phyloP scores from a whole-genome alignment of 306 rosid genomes.

The Fragaria nilgerrensis region DNA sequence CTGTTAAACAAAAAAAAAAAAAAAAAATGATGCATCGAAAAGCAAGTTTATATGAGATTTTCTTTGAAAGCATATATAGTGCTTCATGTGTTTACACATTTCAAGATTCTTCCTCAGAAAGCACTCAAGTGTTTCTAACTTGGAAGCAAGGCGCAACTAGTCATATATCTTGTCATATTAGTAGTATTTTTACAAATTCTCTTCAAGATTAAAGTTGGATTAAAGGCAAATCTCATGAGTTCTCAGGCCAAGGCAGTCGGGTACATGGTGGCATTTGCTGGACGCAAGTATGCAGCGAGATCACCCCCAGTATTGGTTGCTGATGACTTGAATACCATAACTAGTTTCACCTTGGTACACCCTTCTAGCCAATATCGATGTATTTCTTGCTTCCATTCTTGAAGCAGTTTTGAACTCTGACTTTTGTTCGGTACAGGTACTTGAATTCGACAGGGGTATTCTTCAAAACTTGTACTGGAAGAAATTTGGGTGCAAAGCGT shows the following conservation, averaged over 20 bases:
- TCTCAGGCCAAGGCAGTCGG: constrained; percentile 45
- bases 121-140: neutral
- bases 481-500: constrained; percentile 65
- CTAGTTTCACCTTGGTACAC: constrained; percentile 81
- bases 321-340: constrained; percentile 53
- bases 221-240: neutral
- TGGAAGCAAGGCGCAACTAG: neutral
- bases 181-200: neutral
- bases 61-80: neutral
- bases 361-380: neutral
- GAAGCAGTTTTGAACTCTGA: neutral
- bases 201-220: too few species aligned
- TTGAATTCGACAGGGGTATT: constrained; percentile 70
- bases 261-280: constrained; percentile 92
- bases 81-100: neutral
- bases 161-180: neutral
- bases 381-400: neutral
- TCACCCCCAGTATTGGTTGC: constrained; percentile 64
- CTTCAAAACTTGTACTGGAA: constrained; percentile 80
- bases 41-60: neutral
- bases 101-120: neutral
- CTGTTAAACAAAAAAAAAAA: too few species aligned
- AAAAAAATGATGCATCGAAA: too few species aligned
- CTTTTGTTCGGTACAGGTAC: constrained; percentile 47
- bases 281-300: constrained; percentile 92